These are phyloP conservation scores for Diaporthe sp. DNA, from an alignment of 2,329 filamentous ascomycete species.

Conservation along the genomic window DNA sequence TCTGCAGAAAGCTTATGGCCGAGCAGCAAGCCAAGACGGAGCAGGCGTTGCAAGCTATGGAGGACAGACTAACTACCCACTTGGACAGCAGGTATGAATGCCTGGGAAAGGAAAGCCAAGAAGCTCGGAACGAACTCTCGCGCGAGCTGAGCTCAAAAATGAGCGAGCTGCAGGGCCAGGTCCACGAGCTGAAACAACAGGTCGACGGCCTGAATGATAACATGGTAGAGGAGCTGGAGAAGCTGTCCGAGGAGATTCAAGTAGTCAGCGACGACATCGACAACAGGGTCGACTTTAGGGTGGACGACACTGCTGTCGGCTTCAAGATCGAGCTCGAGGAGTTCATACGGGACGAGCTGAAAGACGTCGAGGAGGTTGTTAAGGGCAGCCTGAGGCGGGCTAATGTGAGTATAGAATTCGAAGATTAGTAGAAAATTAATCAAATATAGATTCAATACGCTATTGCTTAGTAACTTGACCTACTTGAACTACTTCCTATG, in stretches of 20 bases:
- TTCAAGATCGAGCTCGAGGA: constrained; percentile 22
- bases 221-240: constrained; percentile 11
- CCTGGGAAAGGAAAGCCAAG: neutral
- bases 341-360: constrained; percentile 2
- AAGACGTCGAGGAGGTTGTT: constrained; percentile 14
- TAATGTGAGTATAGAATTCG: constrained; percentile 31
- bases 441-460: neutral
- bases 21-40: constrained; percentile 29
- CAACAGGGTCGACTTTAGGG: constrained; percentile 11
- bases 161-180: neutral
- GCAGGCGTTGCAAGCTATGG: constrained; percentile 2
- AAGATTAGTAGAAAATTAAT: constrained; percentile 1
- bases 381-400: constrained; percentile 25
- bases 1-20: constrained; percentile 21
- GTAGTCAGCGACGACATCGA: constrained; percentile 24
- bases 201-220: neutral
- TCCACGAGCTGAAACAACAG: constrained; percentile 12
- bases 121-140: neutral
- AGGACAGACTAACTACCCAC: constrained; percentile 15
- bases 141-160: constrained; percentile 3
- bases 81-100: constrained; percentile 8
- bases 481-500: neutral
- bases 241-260: constrained; percentile 17
- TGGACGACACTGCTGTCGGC: constrained; percentile 6
- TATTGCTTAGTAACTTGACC: neutral